Conservation (phyloP, 1,284 basidiomycete species). For the Cryptococcus hybrid region DNA sequence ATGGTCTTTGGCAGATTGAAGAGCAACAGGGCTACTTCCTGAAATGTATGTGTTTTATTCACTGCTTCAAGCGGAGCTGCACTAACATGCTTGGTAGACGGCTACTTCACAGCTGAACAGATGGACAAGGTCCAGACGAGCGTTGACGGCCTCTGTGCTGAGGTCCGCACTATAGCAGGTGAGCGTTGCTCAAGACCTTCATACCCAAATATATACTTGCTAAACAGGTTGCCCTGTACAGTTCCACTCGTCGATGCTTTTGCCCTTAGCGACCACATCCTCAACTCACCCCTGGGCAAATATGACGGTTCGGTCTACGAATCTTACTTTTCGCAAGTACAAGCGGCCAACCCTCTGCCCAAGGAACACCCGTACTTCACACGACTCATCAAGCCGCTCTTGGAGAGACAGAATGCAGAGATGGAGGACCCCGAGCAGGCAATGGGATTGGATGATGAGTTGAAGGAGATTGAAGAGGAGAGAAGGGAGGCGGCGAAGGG, state of each 20-base stretch:
- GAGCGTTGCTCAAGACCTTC: constrained; percentile 12
- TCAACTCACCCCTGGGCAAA: constrained; percentile 59
- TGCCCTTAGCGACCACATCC: constrained; percentile 56
- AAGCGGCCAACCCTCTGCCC: constrained; percentile 43
- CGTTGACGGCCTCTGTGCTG: constrained; percentile 54
- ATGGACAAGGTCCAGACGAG: constrained; percentile 52
- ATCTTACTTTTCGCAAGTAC: constrained; percentile 55
- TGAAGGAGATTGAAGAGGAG: constrained; percentile 34
- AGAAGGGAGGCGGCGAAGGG: constrained; percentile 11
- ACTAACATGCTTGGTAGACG: constrained; percentile 27
- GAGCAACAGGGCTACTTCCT: constrained; percentile 59
- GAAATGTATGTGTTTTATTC: constrained; percentile 44
- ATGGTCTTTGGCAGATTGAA: constrained; percentile 59
- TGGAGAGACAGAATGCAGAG: constrained; percentile 53
- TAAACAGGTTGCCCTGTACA: constrained; percentile 6
- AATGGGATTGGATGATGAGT: constrained; percentile 50
- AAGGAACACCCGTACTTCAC: constrained; percentile 57
- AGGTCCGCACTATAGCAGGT: constrained; percentile 53
- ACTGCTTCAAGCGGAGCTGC: background rate
- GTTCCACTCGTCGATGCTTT: constrained; percentile 57
- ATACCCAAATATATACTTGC: constrained; percentile 1
- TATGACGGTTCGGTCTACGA: constrained; percentile 54
- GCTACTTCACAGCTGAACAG: constrained; percentile 52
- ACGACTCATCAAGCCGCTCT: constrained; percentile 56
- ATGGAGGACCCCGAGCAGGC: constrained; percentile 53